A percentile compares a stretch with the other conserved stretches of the same genome.
These are phyloP conservation scores for Thinopyrum obtusiflorum DNA, from an alignment of 202 grass and related monocot species.

Conservation along the genomic window DNA sequence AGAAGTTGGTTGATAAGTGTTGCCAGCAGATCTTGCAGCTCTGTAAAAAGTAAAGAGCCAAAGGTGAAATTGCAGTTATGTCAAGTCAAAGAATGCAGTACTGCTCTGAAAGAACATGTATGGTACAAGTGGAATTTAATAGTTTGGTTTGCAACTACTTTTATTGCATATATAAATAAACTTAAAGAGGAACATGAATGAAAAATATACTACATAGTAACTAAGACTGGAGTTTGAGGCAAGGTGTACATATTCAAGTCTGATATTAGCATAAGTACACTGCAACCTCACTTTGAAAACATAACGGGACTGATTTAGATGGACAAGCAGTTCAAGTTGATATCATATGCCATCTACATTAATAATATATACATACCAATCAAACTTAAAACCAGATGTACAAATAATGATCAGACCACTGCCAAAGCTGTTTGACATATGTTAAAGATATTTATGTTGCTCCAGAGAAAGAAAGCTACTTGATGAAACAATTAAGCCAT, in stretches of 20 bases:
- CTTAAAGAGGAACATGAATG: neutral
- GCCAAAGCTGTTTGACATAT: too few relatives aligned
- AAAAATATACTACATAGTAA: neutral
- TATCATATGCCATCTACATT: neutral
- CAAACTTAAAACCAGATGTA: too few relatives aligned
- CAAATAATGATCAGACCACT: too few relatives aligned
- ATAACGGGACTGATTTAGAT: neutral
- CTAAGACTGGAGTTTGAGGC: neutral
- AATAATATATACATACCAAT: neutral
- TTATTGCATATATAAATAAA: neutral
- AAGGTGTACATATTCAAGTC: neutral
- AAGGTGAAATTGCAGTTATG: too few relatives aligned
- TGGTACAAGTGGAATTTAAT: neutral
- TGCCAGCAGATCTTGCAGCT: too few relatives aligned
- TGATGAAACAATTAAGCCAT: too few relatives aligned
- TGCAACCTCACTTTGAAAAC: neutral
- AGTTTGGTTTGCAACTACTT: neutral
- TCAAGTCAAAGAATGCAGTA: too few relatives aligned
- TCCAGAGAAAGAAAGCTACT: too few relatives aligned
- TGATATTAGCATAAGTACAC: neutral
- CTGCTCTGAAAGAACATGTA: too few relatives aligned
- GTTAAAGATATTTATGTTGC: too few relatives aligned
- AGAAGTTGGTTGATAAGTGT: too few relatives aligned
- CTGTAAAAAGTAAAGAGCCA: too few relatives aligned
- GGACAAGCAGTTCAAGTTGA: neutral